A percentile compares a stretch with the other conserved stretches of the same genome.
phyloP scores from a whole-genome alignment of 306 rosid genomes.

The Lathyrus sativus region DNA sequence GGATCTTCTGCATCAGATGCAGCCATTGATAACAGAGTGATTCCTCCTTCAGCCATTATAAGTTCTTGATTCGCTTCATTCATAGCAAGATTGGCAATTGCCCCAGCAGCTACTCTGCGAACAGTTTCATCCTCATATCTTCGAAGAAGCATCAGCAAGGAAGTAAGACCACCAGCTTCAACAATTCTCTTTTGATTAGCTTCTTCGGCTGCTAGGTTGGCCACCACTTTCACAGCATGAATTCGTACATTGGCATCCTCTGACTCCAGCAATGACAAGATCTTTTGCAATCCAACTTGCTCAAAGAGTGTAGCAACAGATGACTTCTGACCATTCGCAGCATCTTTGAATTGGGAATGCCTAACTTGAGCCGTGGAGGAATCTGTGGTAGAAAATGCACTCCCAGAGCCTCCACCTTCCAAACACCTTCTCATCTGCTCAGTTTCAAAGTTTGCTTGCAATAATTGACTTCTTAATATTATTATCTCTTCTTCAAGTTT shows the following conservation, averaged over 20 bases:
- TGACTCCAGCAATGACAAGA: conserved; percentile 88
- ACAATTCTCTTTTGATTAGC: conserved; percentile 91
- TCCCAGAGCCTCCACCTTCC: conserved; percentile 63
- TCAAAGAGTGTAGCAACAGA: conserved; percentile 79
- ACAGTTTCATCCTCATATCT: conserved; percentile 95
- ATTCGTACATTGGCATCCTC: conserved; percentile 90
- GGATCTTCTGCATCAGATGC: conserved; percentile 98
- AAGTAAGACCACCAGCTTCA: conserved; percentile 94
- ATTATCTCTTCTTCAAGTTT: conserved; percentile 90
- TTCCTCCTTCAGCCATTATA: conserved; percentile 93
- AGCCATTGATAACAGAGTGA: conserved; percentile 81
- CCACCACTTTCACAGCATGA: conserved; percentile 98
- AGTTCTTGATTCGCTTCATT: conserved; percentile 97
- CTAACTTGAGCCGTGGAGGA: conserved; percentile 64
- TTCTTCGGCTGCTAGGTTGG: conserved; percentile 98
- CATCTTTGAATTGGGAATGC: conserved; percentile 64
- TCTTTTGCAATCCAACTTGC: conserved; percentile 93
- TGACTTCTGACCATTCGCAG: conserved; percentile 66
- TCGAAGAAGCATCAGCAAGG: conserved; percentile 94
- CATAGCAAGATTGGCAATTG: conserved; percentile 98
- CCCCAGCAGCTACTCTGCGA: conserved; percentile 97
- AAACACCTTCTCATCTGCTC: conserved; percentile 89
- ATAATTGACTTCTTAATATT: conserved; percentile 75
- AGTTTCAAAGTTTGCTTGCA: conserved; percentile 83
- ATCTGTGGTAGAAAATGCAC: conserved; percentile 60